phyloP scores from a whole-genome alignment of 2,329 filamentous ascomycete genomes.

The Polytolypa hystricis region DNA sequence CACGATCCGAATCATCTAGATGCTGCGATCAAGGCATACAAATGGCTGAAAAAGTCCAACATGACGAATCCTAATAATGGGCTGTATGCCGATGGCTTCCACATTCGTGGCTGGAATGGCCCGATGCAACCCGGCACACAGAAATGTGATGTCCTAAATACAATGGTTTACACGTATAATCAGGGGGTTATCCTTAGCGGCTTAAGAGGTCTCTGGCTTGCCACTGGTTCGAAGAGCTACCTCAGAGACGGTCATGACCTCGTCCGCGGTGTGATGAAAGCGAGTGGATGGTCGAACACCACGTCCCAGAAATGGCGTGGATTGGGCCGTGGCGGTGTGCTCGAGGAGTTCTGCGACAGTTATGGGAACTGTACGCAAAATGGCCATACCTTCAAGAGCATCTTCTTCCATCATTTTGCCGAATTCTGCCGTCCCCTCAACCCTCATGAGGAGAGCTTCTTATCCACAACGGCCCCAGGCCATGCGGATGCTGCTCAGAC shows the following conservation, averaged over 20 bases:
- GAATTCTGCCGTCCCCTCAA: constrained; percentile 62
- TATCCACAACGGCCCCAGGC: constrained; percentile 23
- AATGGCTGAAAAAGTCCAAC: constrained; percentile 66
- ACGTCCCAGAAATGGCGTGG: constrained; percentile 52
- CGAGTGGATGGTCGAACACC: constrained; percentile 58
- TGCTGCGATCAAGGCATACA: constrained; percentile 66
- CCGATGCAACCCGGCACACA: constrained; percentile 53
- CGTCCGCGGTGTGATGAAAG: constrained; percentile 59
- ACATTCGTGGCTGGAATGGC: constrained; percentile 56
- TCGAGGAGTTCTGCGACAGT: constrained; percentile 78
- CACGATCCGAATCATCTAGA: constrained; percentile 56
- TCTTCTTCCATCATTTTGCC: constrained; percentile 82
- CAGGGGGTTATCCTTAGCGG: constrained; percentile 83
- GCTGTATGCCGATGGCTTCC: constrained; percentile 78
- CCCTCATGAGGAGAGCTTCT: constrained; percentile 35
- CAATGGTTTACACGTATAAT: constrained; percentile 93
- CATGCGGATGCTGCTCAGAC: constrained; percentile 25
- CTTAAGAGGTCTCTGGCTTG: constrained; percentile 66
- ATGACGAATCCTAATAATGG: constrained; percentile 64
- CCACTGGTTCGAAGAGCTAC: constrained; percentile 60
- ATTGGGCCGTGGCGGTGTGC: constrained; percentile 64
- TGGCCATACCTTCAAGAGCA: constrained; percentile 82
- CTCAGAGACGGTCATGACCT: constrained; percentile 70
- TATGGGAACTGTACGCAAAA: constrained; percentile 67
- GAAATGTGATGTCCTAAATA: constrained; percentile 67